Percentiles rank a stretch among this genome's conserved stretches.
Conservation (phyloP, 1,284 basidiomycete species). For the Naganishia liquefaciens region DNA sequence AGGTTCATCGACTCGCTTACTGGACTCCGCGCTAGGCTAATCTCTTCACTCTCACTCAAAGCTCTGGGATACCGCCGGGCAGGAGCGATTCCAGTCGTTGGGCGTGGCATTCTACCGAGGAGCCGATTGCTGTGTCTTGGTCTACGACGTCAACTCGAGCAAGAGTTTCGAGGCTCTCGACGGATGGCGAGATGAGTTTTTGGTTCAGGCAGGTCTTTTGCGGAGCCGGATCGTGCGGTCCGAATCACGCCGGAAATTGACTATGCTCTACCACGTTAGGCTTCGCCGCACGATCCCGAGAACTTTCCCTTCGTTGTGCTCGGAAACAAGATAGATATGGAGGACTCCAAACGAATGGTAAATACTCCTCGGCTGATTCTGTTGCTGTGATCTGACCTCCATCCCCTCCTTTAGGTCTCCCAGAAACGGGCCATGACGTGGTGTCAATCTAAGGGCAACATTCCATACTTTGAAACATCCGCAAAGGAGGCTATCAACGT, state of each 20-base stretch:
- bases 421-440: conserved; percentile 99
- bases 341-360: conserved; percentile 97
- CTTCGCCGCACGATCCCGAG: conserved; percentile 96
- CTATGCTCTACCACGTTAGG: conserved; percentile 56
- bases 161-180: conserved; percentile 97
- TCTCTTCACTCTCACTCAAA: conserved; percentile 45
- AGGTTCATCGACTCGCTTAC: conserved; percentile 59
- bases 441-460: conserved; percentile 99
- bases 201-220: conserved; percentile 66
- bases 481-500: conserved; percentile 99
- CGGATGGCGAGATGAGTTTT: conserved; percentile 96
- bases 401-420: conserved; percentile 66
- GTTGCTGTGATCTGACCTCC: conserved; percentile 5
- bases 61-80: conserved; percentile 99
- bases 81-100: conserved; percentile 98
- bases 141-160: conserved; percentile 97
- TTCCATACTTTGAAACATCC: conserved; percentile 99
- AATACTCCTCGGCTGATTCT: conserved; percentile 39
- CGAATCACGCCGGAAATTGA: not conserved
- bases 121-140: conserved; percentile 97
- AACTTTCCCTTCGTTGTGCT: conserved; percentile 99
- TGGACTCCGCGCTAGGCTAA: not conserved
- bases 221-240: not conserved
- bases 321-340: conserved; percentile 99
- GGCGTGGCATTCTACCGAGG: conserved; percentile 99